Evolutionary conservation across 2,329 filamentous ascomycete genomes (phyloP), one percentile per base, ranked within the genome.

Genomic region (Sarocladium kiliense): DNA sequence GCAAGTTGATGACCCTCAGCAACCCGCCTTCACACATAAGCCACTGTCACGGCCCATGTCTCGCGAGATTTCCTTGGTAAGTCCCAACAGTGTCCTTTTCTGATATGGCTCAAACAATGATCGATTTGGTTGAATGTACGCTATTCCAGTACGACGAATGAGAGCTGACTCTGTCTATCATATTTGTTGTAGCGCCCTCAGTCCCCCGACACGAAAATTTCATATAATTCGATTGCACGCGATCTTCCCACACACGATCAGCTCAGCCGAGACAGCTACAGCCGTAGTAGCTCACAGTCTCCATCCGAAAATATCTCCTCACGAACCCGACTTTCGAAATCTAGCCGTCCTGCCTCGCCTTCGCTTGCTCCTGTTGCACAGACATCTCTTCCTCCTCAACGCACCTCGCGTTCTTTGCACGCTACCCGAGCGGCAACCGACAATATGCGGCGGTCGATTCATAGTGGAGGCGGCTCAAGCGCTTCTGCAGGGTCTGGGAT

Each of bases 391-490:
- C 58, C 61, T 21, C 59, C 63, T 23, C 63, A 61, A 53, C 64
- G 64, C 47, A 56, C 61, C 32, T 62, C 59, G 37, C 67, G 65
- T 49, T 66, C 65, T 16, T 64, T 63, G 5, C 62, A 65, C 26
- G 58, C 67, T 6, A 53, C 50, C 3, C 64, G 66, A 30, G 64
- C 62, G 16, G 63, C 67, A 10, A 67, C 68, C 18, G 69, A 71
- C 53, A 72, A 68, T 53, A 63, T 70, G 16, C 67, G 70, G 18
- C 67, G 68, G 19, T 69, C 69, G 7, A 61, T 68, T 19, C 63
- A 66, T 9, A 65, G 66, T 32, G 62, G 61, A n/a, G 59, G 55
- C 49, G 49, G 58, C 45, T 34, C 47, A 3, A 54, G 51, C 54
- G 16, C 32, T 16, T 30, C 34, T 27, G 12, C 4, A n/a, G 16